Conservation (phyloP, 2,329 filamentous ascomycete species). For the Sclerotinia glacialis region DNA sequence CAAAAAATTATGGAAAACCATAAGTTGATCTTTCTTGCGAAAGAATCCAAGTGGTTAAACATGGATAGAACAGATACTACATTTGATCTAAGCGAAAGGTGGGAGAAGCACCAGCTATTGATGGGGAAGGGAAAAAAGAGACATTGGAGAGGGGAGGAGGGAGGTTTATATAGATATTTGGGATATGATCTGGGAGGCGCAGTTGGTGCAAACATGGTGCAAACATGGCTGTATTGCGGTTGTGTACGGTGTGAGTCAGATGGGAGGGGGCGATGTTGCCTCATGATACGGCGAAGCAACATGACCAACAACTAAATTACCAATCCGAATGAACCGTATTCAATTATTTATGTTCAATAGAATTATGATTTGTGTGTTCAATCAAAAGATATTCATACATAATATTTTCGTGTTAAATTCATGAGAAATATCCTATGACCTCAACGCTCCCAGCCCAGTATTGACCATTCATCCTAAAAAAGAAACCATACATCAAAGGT, state of each 20-base stretch:
- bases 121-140: conserved; percentile 23
- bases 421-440: conserved; percentile 5
- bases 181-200: conserved; percentile 21
- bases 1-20: neutral
- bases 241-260: neutral
- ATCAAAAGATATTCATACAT: conserved; percentile 19
- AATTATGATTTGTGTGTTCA: conserved; percentile 1
- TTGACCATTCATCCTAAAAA: conserved; percentile 15
- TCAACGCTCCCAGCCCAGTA: conserved; percentile 19
- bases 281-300: neutral
- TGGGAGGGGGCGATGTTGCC: neutral
- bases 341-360: neutral
- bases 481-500: conserved; percentile 8
- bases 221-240: conserved; percentile 2
- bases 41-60: conserved; percentile 67
- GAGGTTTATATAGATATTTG: conserved; percentile 6
- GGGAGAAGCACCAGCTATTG: conserved; percentile 43
- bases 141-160: conserved; percentile 14
- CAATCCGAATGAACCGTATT: neutral
- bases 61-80: conserved; percentile 69
- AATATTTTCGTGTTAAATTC: conserved; percentile 4
- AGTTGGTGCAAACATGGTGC: neutral
- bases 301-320: too few relatives aligned
- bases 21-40: neutral
- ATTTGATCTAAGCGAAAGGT: conserved; percentile 55